Conservation (phyloP, 164 flowering plant species). For the Annona squamosa region DNA sequence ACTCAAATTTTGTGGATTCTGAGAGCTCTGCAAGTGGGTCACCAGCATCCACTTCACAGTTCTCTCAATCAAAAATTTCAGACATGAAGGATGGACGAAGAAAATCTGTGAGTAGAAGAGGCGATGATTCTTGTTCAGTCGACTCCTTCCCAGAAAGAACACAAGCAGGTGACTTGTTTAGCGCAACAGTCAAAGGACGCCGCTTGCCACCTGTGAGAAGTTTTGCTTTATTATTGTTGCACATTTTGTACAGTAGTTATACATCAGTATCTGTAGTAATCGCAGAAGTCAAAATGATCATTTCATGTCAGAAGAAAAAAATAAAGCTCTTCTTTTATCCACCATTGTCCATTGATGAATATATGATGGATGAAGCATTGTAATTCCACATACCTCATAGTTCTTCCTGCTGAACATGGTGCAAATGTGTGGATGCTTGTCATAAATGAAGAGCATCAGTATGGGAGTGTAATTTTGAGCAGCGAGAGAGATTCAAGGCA, state of each 20-base stretch:
- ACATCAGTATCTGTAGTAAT: not conserved
- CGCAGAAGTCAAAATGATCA: not conserved
- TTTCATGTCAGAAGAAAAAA: not conserved
- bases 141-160: constrained; percentile 53
- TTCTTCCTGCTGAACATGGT: no score
- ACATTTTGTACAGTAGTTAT: not conserved
- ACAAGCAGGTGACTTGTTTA: constrained; percentile 70
- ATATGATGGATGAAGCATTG: no score
- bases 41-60: constrained; percentile 54
- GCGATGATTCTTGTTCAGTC: constrained; percentile 34
- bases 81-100: constrained; percentile 46
- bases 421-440: no score
- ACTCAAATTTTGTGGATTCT: constrained; percentile 39
- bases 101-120: constrained; percentile 50
- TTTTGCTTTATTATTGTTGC: not conserved
- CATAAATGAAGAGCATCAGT: no score
- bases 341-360: no score
- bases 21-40: constrained; percentile 58
- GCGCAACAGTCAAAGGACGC: constrained; percentile 40
- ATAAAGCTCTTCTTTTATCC: no score
- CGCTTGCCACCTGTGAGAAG: constrained; percentile 54
- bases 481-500: no score
- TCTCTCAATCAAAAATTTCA: constrained; percentile 36
- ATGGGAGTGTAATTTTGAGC: no score
- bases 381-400: no score